Percentiles rank a stretch among this genome's conserved stretches.
These are phyloP conservation scores for Epichloe sp. DNA, from an alignment of 2,329 filamentous ascomycete genomes.

Conservation along the genomic window DNA sequence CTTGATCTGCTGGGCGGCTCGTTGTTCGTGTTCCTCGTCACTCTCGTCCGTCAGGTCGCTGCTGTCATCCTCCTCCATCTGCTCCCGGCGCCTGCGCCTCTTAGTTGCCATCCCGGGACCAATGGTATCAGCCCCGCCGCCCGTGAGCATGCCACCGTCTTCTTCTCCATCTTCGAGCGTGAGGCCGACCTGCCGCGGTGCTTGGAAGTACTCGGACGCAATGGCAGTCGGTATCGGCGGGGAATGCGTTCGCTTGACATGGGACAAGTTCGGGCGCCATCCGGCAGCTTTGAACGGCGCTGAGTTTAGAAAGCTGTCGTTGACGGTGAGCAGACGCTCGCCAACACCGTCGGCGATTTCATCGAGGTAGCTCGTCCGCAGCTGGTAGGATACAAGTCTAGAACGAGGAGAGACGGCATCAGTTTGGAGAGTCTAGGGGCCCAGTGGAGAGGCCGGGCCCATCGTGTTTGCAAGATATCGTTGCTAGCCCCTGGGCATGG, in stretches of 20 bases:
- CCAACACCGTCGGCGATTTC: constrained; percentile 74
- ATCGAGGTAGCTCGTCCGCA: constrained; percentile 67
- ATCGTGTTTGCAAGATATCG: neutral
- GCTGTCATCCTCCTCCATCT: constrained; percentile 75
- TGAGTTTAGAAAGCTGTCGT: constrained; percentile 66
- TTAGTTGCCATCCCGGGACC: constrained; percentile 55
- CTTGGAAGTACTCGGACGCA: constrained; percentile 72
- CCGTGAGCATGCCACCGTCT: constrained; percentile 59
- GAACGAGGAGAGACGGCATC: neutral
- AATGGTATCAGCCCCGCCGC: constrained; percentile 53
- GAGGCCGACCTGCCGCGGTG: constrained; percentile 48
- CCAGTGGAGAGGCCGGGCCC: neutral
- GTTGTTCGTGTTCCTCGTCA: constrained; percentile 62
- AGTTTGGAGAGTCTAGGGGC: neutral
- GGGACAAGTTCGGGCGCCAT: constrained; percentile 60
- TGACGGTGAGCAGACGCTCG: constrained; percentile 70
- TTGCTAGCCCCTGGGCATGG: too few species aligned
- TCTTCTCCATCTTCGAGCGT: constrained; percentile 60
- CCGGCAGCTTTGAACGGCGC: constrained; percentile 72
- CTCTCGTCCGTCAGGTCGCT: constrained; percentile 77
- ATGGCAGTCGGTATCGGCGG: constrained; percentile 75
- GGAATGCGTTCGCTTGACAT: constrained; percentile 73
- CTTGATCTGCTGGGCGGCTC: constrained; percentile 79
- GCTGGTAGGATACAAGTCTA: constrained; percentile 70
- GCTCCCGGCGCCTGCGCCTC: constrained; percentile 53